Conservation (phyloP, 2,329 filamentous ascomycete genomes). For the Rasamsonia emersonii region DNA sequence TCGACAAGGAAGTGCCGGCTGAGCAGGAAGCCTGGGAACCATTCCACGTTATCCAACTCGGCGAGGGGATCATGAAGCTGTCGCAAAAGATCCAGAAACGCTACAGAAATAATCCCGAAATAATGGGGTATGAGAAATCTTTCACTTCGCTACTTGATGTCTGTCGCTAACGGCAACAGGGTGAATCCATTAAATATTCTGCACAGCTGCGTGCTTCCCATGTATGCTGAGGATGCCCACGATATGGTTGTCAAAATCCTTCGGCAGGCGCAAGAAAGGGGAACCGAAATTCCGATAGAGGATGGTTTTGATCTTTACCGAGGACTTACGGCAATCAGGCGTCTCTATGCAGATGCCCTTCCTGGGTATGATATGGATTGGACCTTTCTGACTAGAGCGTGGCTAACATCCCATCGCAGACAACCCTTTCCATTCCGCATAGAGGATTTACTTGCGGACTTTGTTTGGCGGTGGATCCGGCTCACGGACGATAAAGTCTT, state of each 20-base stretch:
- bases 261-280: slow-evolving; percentile 58
- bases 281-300: slow-evolving; percentile 71
- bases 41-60: slow-evolving; percentile 79
- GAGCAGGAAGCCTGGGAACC: slow-evolving; percentile 82
- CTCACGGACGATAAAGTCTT: slow-evolving; percentile 71
- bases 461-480: slow-evolving; percentile 92
- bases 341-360: slow-evolving; percentile 67
- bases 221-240: slow-evolving; percentile 80
- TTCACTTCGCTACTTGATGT: no score
- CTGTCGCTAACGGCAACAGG: slow-evolving; percentile 20
- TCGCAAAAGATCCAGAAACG: slow-evolving; percentile 86
- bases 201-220: slow-evolving; percentile 74
- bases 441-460: slow-evolving; percentile 75
- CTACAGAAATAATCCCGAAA: slow-evolving; percentile 76
- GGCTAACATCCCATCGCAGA: slow-evolving; percentile 16
- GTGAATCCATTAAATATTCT: slow-evolving; percentile 61
- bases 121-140: slow-evolving; percentile 61
- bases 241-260: slow-evolving; percentile 79
- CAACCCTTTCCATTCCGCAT: slow-evolving; percentile 78
- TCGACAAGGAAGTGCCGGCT: slow-evolving; percentile 71
- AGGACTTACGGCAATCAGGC: slow-evolving; percentile 75
- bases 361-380: slow-evolving; percentile 49
- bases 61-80: slow-evolving; percentile 74
- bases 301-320: slow-evolving; percentile 93
- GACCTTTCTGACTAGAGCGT: neutral